A percentile compares a stretch with the other conserved stretches of the same genome.
phyloP scores from a whole-genome alignment of 768 basidiomycete genomes.

The Panellus pusillus region DNA sequence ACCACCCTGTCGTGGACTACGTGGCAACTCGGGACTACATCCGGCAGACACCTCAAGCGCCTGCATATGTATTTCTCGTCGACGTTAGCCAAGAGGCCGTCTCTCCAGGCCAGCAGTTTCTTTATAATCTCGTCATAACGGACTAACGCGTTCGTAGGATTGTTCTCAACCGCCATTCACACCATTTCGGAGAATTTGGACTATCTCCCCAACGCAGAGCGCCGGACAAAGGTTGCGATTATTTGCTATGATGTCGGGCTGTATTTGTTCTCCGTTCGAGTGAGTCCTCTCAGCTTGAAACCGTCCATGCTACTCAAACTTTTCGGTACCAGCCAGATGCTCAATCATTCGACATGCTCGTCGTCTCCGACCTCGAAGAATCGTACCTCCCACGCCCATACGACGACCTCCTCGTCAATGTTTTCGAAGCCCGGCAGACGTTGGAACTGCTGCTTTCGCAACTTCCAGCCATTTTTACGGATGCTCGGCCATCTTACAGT shows the following conservation, averaged over 20 bases:
- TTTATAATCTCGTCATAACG: too few relatives aligned
- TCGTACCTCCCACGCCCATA: slow-evolving; percentile 60
- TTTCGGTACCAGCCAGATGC: neutral
- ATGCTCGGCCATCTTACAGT: neutral
- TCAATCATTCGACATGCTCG: slow-evolving; percentile 50
- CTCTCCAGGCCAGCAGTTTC: slow-evolving; percentile 45
- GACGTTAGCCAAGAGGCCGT: slow-evolving; percentile 64
- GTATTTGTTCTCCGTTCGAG: slow-evolving; percentile 63
- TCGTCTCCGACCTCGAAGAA: slow-evolving; percentile 66
- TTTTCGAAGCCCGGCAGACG: slow-evolving; percentile 51
- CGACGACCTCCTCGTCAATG: slow-evolving; percentile 60
- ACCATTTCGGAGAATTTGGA: slow-evolving; percentile 68
- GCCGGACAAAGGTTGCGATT: slow-evolving; percentile 59
- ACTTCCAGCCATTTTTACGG: slow-evolving; percentile 62
- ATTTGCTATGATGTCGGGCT: slow-evolving; percentile 61
- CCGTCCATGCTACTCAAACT: neutral
- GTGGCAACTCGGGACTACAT: slow-evolving; percentile 70
- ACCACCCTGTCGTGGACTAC: slow-evolving; percentile 60
- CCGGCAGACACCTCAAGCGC: slow-evolving; percentile 63
- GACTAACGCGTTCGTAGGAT: slow-evolving; percentile 29
- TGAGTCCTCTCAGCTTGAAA: neutral
- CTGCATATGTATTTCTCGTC: slow-evolving; percentile 66
- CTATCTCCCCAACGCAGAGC: slow-evolving; percentile 62
- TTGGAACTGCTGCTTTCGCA: slow-evolving; percentile 53
- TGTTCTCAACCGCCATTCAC: slow-evolving; percentile 67